phyloP scores from a whole-genome alignment of 768 basidiomycete genomes.

The Thelephora aurantiotincta region DNA sequence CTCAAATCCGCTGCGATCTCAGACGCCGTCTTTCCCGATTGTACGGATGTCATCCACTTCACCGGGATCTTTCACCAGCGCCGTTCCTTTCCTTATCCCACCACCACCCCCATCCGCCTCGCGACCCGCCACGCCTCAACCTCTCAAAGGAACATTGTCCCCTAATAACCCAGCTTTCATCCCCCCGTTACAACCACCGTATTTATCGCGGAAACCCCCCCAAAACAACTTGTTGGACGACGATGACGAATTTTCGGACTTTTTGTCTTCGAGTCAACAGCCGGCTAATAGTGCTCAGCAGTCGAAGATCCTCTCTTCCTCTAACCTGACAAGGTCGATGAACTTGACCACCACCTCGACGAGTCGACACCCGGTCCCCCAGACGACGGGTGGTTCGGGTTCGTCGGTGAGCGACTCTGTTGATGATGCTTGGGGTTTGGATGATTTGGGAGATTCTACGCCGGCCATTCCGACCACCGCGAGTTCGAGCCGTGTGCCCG shows the following conservation, averaged over 20 bases:
- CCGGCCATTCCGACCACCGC: too few relatives aligned
- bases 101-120: slow-evolving; percentile 17
- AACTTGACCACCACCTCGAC: background rate
- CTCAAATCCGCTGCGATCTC: slow-evolving; percentile 2
- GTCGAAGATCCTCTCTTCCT: background rate
- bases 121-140: slow-evolving; percentile 2
- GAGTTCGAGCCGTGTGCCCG: too few relatives aligned
- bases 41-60: slow-evolving; percentile 4
- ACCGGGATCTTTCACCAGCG: slow-evolving; percentile 3
- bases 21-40: slow-evolving; percentile 9
- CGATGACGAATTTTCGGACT: slow-evolving; percentile 38
- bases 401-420: slow-evolving; percentile 8
- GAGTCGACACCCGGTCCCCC: slow-evolving; percentile 6
- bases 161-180: background rate
- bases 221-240: slow-evolving; percentile 4
- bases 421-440: background rate
- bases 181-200: background rate
- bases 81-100: slow-evolving; percentile 7
- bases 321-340: background rate
- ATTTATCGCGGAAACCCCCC: background rate
- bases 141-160: slow-evolving; percentile 4
- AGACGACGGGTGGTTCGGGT: slow-evolving; percentile 35
- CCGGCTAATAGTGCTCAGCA: background rate
- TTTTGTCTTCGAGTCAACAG: slow-evolving; percentile 19
- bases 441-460: too few relatives aligned